Evolutionary conservation across 768 basidiomycete genomes (phyloP).

Genomic region (Pholiota molesta): DNA sequence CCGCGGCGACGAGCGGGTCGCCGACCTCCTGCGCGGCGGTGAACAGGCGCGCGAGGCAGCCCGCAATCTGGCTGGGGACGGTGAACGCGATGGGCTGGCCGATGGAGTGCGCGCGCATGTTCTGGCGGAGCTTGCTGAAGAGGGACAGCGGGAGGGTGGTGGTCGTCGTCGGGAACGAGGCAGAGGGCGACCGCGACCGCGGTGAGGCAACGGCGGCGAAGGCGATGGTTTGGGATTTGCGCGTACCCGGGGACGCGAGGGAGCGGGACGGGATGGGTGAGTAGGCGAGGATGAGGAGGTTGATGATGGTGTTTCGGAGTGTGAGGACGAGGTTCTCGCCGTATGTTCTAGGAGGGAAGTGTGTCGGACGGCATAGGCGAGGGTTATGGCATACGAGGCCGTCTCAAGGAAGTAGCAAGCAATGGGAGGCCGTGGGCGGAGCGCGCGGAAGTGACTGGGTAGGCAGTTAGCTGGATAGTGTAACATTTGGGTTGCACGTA

Average conservation of each 20-base stretch:
- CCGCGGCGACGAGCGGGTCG: slow-evolving; percentile 78
- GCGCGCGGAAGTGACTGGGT: slow-evolving; percentile 64
- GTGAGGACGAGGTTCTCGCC: slow-evolving; percentile 97
- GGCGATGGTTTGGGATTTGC: slow-evolving; percentile 19
- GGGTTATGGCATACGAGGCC: slow-evolving; percentile 84
- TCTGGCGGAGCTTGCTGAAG: slow-evolving; percentile 79
- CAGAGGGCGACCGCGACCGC: too few species aligned
- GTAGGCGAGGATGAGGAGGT: slow-evolving; percentile 81
- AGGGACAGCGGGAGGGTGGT: slow-evolving; percentile 89
- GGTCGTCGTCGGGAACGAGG: slow-evolving; percentile 40
- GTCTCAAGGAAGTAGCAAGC: slow-evolving; percentile 91
- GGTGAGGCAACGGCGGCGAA: slow-evolving; percentile 15
- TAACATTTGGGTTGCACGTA: slow-evolving; percentile 40
- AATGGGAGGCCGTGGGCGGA: slow-evolving; percentile 90
- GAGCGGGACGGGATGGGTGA: slow-evolving; percentile 33
- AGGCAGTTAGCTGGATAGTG: background rate
- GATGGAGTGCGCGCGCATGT: slow-evolving; percentile 73
- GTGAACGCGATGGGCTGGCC: slow-evolving; percentile 95
- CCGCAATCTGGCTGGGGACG: slow-evolving; percentile 83
- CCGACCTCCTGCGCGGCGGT: slow-evolving; percentile 91
- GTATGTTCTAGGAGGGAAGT: slow-evolving; percentile 97
- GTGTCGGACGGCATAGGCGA: slow-evolving; percentile 85
- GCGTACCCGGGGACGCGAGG: slow-evolving; percentile 29
- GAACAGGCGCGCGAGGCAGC: slow-evolving; percentile 91
- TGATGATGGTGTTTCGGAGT: slow-evolving; percentile 86